These are phyloP conservation scores for Stachybotrys chartarum DNA, from an alignment of 2,329 filamentous ascomycete genomes.

Conservation along the genomic window DNA sequence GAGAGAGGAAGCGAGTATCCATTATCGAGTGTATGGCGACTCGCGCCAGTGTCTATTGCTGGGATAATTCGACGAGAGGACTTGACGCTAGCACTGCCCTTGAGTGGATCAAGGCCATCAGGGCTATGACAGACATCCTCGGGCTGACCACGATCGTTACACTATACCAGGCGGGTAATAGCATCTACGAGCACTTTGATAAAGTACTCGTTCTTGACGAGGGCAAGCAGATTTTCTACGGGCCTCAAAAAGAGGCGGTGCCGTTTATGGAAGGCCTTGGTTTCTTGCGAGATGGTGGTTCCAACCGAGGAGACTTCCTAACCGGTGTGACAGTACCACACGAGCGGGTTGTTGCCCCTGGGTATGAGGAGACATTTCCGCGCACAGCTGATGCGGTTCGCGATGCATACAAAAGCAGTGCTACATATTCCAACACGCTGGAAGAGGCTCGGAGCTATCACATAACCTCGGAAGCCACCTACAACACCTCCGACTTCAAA, in stretches of 20 bases:
- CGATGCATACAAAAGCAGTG: not conserved
- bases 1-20: slow-evolving; percentile 34
- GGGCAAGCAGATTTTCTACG: not conserved
- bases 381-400: not conserved
- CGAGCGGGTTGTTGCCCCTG: not conserved
- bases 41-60: slow-evolving; percentile 16
- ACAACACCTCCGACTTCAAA: not conserved
- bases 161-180: slow-evolving; percentile 41
- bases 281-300: not conserved
- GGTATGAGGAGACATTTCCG: not conserved
- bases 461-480: not conserved
- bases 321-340: not conserved
- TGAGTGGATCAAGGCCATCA: slow-evolving; percentile 45
- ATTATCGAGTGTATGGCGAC: slow-evolving; percentile 18
- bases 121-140: slow-evolving; percentile 38
- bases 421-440: not conserved
- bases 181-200: not conserved
- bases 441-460: not conserved
- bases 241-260: not conserved
- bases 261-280: not conserved
- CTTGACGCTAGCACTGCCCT: slow-evolving; percentile 46
- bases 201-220: not conserved
- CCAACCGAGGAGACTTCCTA: not conserved
- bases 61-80: slow-evolving; percentile 43
- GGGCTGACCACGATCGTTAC: slow-evolving; percentile 40